Evolutionary conservation across 2,329 filamentous ascomycete genomes (phyloP).

Genomic region (Grosmannia penicillata): DNA sequence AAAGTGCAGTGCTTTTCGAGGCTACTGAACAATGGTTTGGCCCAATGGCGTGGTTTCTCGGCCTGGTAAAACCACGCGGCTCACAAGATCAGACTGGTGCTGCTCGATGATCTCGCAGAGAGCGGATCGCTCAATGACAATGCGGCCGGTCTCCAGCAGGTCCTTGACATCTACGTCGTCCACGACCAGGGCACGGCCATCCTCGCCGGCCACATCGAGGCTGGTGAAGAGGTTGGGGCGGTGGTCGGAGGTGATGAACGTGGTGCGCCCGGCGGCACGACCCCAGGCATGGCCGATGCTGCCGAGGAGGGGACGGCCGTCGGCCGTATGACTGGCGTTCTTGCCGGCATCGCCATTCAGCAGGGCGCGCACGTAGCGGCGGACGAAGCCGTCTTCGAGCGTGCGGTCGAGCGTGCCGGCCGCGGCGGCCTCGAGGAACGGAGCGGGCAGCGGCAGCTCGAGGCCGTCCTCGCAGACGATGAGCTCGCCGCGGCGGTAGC

Average conservation of each 20-base stretch:
- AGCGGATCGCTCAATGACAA: conserved; percentile 76
- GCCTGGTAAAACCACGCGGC: conserved; percentile 27
- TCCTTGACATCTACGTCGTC: conserved; percentile 94
- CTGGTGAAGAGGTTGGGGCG: conserved; percentile 51
- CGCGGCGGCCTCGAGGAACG: conserved; percentile 27
- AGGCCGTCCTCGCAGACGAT: conserved; percentile 68
- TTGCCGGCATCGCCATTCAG: conserved; percentile 28
- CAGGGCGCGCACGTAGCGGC: conserved; percentile 50
- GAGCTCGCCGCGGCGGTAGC: conserved; percentile 76
- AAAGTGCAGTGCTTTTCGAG: too few relatives aligned
- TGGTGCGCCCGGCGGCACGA: conserved; percentile 49
- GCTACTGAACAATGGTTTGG: conserved; percentile 20
- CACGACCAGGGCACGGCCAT: conserved; percentile 55
- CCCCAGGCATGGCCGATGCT: conserved; percentile 48
- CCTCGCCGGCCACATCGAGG: conserved; percentile 45
- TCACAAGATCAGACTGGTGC: conserved; percentile 54
- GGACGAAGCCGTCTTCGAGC: conserved; percentile 31
- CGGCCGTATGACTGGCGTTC: neutral
- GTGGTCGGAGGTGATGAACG: conserved; percentile 53
- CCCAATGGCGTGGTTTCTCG: conserved; percentile 19
- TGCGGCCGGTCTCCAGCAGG: conserved; percentile 65
- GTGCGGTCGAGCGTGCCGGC: conserved; percentile 19
- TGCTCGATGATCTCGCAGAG: conserved; percentile 58
- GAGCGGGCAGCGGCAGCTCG: conserved; percentile 44
- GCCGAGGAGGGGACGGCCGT: conserved; percentile 2